Evolutionary conservation across 2,329 filamentous ascomycete species (phyloP), one percentile per base, ranked within the genome.

Genomic region (Phyllosticta citriasiana): DNA sequence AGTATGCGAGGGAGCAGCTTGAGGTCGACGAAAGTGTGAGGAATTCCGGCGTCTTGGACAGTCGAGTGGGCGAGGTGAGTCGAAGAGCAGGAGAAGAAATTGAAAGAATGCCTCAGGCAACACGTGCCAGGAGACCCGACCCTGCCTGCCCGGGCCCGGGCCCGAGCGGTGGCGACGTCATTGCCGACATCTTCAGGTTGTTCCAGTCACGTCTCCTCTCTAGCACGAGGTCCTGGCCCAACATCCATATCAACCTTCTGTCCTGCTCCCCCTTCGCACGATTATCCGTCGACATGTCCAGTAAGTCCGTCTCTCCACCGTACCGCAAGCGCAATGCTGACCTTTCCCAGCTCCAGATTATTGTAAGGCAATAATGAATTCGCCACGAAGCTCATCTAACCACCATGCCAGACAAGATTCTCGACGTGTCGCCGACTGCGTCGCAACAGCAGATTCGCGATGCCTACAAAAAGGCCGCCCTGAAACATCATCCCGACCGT

Each of bases 401-500:
- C n/a, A 68, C 66, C 72, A 61, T 68, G 67, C 55, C 65, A 92
- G 89, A 93, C 77, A 84, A 82, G 57, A 82, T 88, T 65, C 85
- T 96, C 57, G 88, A 88, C 65, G 75, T 96, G 63, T 72, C 86
- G 57, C 82, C 89, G 40, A 87, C 82, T 67, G 91, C 93, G 35
- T 88, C 85, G 0, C 84, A 86, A 63, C 85, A 91, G 69, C 88
- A 97, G 73, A 87, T 99, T 71, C 88, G 93, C 68, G 88, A 90
- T 80, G 94, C 92, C 57, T 99, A 97, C 80, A 99, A 99, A 74
- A 88, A 88, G 88, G 89, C 68, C 47, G 66, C n/a, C 30, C 80
- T 97, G 54, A 96, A 94, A 76, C 91, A 89, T 65, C 93, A 97
- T 73, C 93, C 93, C 1, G 94, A 99, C 73, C 89, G 94, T 63